Evolutionary conservation across 1,139 yeast genomes (phyloP).

Genomic region (Yamadazyma spencermartinsiae): DNA sequence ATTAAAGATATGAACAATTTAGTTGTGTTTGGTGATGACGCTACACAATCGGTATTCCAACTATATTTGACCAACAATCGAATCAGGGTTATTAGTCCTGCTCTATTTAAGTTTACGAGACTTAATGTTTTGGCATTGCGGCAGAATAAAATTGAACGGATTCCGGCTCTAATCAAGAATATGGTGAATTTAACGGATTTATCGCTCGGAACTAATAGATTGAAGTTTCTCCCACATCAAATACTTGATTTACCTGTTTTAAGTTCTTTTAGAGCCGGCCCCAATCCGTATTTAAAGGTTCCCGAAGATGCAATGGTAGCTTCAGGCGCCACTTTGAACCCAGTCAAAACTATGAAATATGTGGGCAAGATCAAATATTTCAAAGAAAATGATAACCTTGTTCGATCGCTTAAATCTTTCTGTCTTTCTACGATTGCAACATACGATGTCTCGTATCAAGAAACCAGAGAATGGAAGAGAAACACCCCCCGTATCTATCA

Average conservation of each 20-base stretch:
- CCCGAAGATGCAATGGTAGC: constrained; percentile 29
- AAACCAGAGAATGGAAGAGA: constrained; percentile 44
- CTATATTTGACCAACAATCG: constrained; percentile 41
- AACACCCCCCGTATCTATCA: constrained; percentile 40
- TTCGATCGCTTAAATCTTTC: constrained; percentile 34
- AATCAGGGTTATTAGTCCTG: constrained; percentile 32
- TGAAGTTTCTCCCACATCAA: constrained; percentile 37
- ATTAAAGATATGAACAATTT: constrained; percentile 44
- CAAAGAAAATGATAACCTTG: constrained; percentile 13
- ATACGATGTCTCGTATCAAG: constrained; percentile 47
- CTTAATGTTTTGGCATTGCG: constrained; percentile 44
- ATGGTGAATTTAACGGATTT: constrained; percentile 37
- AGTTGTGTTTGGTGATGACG: constrained; percentile 35
- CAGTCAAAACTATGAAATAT: constrained; percentile 16
- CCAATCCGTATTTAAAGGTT: constrained; percentile 39
- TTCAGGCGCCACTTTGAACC: constrained; percentile 14
- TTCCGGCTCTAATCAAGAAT: constrained; percentile 39
- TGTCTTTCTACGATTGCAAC: constrained; percentile 39
- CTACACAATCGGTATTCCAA: constrained; percentile 31
- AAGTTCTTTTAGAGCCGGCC: constrained; percentile 42
- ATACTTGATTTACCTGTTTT: constrained; percentile 33
- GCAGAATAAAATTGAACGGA: constrained; percentile 33
- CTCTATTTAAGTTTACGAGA: constrained; percentile 43
- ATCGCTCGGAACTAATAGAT: constrained; percentile 39
- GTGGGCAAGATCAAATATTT: constrained; percentile 27